Base-by-base conservation (phyloP, 2,329 filamentous ascomycete species). In the Cordyceps javanica region DNA sequence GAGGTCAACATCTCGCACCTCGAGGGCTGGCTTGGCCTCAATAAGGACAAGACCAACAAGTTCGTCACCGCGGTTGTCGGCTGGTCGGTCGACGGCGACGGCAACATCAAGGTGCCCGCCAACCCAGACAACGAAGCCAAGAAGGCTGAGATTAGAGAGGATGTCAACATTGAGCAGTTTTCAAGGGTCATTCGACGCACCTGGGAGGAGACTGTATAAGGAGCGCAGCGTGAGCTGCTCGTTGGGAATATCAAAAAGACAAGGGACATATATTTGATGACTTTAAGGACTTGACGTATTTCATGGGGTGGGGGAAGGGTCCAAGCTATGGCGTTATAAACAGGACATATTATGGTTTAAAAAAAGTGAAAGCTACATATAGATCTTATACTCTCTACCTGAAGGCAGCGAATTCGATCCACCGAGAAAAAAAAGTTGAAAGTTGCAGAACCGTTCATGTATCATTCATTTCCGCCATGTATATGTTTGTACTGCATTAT, bases 91-190 rank as follows among this genome's bases (percentile, higher is more conserved):
- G 88, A 90, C 60, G 77, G 79, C 30, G 84, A 79, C 55, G 78
- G 81, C 34, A 69, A 77, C 44, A 86, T 97, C 62, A 83, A 84
- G 72, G 83, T 99, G 58, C 94, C 94, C 57, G 79, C 87, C 68
- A 99, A 99, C 78, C 90, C 94, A 70, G 94, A 99, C 76, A 97
- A 97, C 73, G 93, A 97, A 83, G 94, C 91, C 45, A 91, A 95
- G 80, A 94, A 94, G 74, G 88, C 91, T 41, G 89, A 97, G 73
- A 95, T 97, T 68, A 85, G 92, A 67, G 94, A 99, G 80, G 92
- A 94, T 64, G 94, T 99, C 69, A 91, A 89, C 74, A 87, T 96
- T 60, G 90, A 94, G 65, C 91, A 91, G 78, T 92, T 92, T 73
- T 78, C 84, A 54, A 81, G 90, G 65, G 86, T 96, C 61, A 85